phyloP scores from a whole-genome alignment of 208 protist species.

The Porcisia hertigi region DNA sequence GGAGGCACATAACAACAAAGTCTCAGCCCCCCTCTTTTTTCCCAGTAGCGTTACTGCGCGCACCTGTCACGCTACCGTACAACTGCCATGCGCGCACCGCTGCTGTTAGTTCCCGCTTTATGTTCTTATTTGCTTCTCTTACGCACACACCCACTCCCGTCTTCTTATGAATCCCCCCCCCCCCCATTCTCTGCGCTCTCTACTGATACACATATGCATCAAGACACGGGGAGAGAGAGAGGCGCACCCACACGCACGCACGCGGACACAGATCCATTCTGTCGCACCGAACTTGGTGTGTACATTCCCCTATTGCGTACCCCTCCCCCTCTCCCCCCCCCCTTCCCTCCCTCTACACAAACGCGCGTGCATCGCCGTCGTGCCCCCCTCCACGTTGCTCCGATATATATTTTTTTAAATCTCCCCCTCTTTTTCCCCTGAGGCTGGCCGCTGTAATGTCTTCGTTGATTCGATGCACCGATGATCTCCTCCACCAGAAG shows the following conservation, averaged over 20 bases:
- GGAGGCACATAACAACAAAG: neutral
- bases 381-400: neutral
- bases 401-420: neutral
- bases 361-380: neutral
- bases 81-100: neutral
- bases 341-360: too few relatives aligned
- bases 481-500: slow-evolving; percentile 78
- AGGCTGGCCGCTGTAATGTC: slow-evolving; percentile 27
- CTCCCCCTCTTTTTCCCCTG: slow-evolving; percentile 15
- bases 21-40: neutral
- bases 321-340: neutral
- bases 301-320: neutral
- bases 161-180: neutral
- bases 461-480: slow-evolving; percentile 65
- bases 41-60: neutral
- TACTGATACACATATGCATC: neutral
- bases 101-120: neutral
- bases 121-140: too few relatives aligned
- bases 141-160: too few relatives aligned
- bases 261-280: neutral
- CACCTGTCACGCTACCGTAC: neutral
- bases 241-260: neutral
- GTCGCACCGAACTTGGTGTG: neutral
- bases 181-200: neutral
- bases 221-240: neutral